Evolutionary conservation across 352 stramenopile genomes (phyloP).

Genomic region (Phytophthora ohioensis): DNA sequence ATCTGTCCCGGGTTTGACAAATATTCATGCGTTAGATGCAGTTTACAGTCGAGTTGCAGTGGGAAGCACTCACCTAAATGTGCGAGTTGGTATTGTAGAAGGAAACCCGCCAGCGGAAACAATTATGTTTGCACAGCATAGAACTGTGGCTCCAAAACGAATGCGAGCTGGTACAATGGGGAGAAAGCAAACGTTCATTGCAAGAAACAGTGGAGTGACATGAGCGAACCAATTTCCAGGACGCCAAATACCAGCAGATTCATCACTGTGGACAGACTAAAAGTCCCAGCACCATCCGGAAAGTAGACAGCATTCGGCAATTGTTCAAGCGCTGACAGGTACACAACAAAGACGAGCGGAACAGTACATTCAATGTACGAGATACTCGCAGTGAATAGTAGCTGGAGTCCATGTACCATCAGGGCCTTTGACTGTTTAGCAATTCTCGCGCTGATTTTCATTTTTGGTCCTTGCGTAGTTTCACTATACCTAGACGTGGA

Average conservation of each 20-base stretch:
- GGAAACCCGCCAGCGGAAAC: background rate
- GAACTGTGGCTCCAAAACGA: conserved; percentile 12
- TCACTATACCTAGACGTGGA: no score
- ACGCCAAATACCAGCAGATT: conserved; percentile 27
- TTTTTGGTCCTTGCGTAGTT: no score
- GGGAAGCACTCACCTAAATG: background rate
- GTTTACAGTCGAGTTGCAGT: background rate
- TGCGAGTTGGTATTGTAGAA: conserved; percentile 14
- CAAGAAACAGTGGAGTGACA: conserved; percentile 5
- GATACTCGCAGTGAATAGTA: conserved; percentile 36
- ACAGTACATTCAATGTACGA: conserved; percentile 10
- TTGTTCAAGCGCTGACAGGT: conserved; percentile 37
- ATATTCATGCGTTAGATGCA: background rate
- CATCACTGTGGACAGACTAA: background rate
- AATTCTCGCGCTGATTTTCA: no score
- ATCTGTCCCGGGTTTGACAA: background rate
- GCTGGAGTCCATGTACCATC: conserved; percentile 17
- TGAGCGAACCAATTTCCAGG: conserved; percentile 18
- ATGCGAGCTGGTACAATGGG: conserved; percentile 11
- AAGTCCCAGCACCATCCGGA: background rate
- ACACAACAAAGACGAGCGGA: conserved; percentile 34
- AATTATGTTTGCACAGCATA: background rate
- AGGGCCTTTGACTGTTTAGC: background rate
- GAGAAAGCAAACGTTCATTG: conserved; percentile 12
- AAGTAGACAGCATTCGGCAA: conserved; percentile 44